Conservation (phyloP, 192 early-diverging fungal species). For the Coemansia sp. region DNA sequence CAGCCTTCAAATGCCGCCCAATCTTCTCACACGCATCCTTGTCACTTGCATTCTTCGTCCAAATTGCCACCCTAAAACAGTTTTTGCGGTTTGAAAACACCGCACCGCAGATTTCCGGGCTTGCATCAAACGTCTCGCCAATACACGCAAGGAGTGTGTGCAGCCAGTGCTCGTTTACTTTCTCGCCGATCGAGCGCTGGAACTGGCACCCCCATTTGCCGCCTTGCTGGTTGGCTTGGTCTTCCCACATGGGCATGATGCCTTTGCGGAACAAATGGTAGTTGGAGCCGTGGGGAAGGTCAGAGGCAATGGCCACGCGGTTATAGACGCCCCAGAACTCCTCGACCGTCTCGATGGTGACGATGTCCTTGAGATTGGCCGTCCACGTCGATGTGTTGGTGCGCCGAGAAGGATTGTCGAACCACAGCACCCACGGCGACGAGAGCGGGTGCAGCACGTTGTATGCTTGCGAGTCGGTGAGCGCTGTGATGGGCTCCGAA, state of each 20-base stretch:
- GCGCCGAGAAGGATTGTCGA: slow-evolving; percentile 81
- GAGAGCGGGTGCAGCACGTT: slow-evolving; percentile 88
- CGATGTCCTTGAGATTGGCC: slow-evolving; percentile 82
- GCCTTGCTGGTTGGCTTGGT: slow-evolving; percentile 82
- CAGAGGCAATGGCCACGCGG: slow-evolving; percentile 75
- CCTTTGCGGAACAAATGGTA: slow-evolving; percentile 94
- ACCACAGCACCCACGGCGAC: slow-evolving; percentile 92
- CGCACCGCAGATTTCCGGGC: slow-evolving; percentile 82
- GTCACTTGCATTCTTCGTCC: slow-evolving; percentile 63
- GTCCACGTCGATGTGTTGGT: slow-evolving; percentile 78
- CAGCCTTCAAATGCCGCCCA: slow-evolving; percentile 60
- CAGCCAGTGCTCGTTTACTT: slow-evolving; percentile 84
- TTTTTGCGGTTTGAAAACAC: slow-evolving; percentile 84
- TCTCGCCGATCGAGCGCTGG: slow-evolving; percentile 68
- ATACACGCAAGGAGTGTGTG: slow-evolving; percentile 83
- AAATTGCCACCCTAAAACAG: slow-evolving; percentile 82
- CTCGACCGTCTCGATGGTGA: slow-evolving; percentile 90
- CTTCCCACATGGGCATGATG: slow-evolving; percentile 94
- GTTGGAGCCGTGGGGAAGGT: slow-evolving; percentile 77
- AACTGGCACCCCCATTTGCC: slow-evolving; percentile 87
- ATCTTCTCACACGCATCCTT: slow-evolving; percentile 39
- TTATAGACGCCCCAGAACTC: slow-evolving; percentile 97
- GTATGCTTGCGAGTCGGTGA: slow-evolving; percentile 67
- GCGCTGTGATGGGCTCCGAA: slow-evolving; percentile 28
- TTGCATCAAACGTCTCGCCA: slow-evolving; percentile 79